Percentiles rank a stretch among this genome's conserved stretches.
phyloP scores from a whole-genome alignment of 306 rosid species.

The Psophocarpus tetragonolobus region DNA sequence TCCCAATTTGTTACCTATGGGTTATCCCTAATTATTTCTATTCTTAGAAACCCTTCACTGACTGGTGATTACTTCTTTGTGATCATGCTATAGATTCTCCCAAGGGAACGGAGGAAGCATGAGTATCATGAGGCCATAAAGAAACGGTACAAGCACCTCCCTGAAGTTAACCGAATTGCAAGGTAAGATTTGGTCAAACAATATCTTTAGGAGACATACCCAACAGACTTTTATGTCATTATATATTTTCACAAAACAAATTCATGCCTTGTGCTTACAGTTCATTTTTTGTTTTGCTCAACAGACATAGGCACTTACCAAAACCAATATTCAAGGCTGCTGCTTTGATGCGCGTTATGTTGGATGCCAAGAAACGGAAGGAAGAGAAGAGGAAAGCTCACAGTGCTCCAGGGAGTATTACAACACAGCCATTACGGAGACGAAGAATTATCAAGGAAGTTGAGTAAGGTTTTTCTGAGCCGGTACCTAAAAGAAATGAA shows the following conservation, averaged over 20 bases:
- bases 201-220: neutral
- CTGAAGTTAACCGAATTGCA: constrained; percentile 81
- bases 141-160: constrained; percentile 82
- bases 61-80: constrained; percentile 16
- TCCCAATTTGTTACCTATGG: neutral
- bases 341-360: constrained; percentile 51
- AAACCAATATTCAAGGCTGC: constrained; percentile 74
- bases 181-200: constrained; percentile 47
- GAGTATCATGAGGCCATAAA: constrained; percentile 82
- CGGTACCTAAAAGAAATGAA: neutral
- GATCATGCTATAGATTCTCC: constrained; percentile 65
- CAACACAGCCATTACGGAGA: constrained; percentile 56
- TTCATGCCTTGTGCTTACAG: neutral
- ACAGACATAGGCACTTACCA: constrained; percentile 81
- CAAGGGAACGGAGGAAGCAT: constrained; percentile 83
- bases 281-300: neutral
- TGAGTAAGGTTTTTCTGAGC: constrained; percentile 41
- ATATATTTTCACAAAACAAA: neutral
- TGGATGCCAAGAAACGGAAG: constrained; percentile 62
- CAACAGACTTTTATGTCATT: neutral
- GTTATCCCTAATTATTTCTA: neutral
- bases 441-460: constrained; percentile 69
- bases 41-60: constrained; percentile 6
- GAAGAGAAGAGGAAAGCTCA: constrained; percentile 82
- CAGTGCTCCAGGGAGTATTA: constrained; percentile 77